These are phyloP conservation scores for Histomonas meleagridis DNA, from an alignment of 208 protist genomes.

Conservation along the genomic window DNA sequence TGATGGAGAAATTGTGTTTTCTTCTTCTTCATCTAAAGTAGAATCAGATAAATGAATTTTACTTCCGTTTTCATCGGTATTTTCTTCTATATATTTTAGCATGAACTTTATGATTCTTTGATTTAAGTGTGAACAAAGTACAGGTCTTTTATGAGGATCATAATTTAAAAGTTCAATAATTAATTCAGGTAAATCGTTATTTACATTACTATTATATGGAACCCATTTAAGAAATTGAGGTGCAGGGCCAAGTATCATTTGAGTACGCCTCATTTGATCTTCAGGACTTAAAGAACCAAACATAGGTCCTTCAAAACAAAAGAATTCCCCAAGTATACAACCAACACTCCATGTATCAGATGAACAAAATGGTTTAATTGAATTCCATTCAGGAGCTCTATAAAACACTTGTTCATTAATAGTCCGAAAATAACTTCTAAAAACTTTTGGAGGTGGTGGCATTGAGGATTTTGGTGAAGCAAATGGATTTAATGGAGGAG, in stretches of 20 bases:
- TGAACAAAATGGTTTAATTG: background rate
- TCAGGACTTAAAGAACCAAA: background rate
- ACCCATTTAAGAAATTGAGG: background rate
- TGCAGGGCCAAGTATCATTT: background rate
- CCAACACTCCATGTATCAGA: background rate
- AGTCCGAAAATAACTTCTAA: background rate
- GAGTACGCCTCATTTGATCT: slow-evolving; percentile 17
- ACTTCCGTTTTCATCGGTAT: too few species aligned
- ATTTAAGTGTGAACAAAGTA: background rate
- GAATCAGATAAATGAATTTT: too few species aligned
- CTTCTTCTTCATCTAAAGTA: too few species aligned
- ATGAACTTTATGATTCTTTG: too few species aligned
- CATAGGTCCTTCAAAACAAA: background rate
- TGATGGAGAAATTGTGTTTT: too few species aligned
- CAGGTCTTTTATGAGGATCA: background rate
- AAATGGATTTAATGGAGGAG: background rate
- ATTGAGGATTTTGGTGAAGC: background rate
- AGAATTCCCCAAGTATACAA: background rate
- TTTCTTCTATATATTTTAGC: too few species aligned
- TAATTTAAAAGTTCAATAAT: background rate
- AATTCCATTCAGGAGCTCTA: slow-evolving; percentile 8
- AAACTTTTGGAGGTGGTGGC: background rate
- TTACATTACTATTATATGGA: background rate
- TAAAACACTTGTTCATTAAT: background rate
- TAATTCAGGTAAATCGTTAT: background rate